Percentiles rank a stretch among this genome's conserved stretches.
Evolutionary conservation across 345 rosid species (phyloP).

Genomic region (Lumnitzera littorea): DNA sequence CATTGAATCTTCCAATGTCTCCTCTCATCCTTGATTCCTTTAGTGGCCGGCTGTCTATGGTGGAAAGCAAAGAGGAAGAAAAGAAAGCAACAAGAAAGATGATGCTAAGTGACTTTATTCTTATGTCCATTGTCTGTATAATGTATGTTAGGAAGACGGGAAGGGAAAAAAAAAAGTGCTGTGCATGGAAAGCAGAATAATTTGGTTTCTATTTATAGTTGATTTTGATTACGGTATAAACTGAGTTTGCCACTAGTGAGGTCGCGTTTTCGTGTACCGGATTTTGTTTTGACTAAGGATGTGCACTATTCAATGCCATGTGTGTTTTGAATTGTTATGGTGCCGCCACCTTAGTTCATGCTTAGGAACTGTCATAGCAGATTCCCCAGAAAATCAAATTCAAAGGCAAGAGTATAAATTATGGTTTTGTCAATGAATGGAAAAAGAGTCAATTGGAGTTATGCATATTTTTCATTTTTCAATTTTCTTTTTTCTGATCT

Average conservation of each 20-base stretch:
- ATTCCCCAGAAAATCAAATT: background rate
- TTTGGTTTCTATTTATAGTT: constrained; percentile 17
- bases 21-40: constrained; percentile 5
- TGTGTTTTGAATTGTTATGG: constrained; percentile 6
- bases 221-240: too few species aligned
- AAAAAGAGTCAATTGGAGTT: too few species aligned
- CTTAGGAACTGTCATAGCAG: constrained; percentile 4
- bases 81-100: constrained; percentile 7
- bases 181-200: background rate
- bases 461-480: too few species aligned
- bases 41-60: constrained; percentile 20
- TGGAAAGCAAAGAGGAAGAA: constrained; percentile 1
- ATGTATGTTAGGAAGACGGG: background rate
- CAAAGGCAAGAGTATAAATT: too few species aligned
- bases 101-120: background rate
- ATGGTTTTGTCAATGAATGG: too few species aligned
- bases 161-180: background rate
- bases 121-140: constrained; percentile 10
- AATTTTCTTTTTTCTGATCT: too few species aligned
- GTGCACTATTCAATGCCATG: constrained; percentile 1
- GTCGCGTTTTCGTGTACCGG: too few species aligned
- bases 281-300: too few species aligned
- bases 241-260: too few species aligned
- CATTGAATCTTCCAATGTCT: constrained; percentile 5
- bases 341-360: constrained; percentile 18